Evolutionary conservation across 2,329 filamentous ascomycete species (phyloP).

Genomic region (Cladosporium phlei): DNA sequence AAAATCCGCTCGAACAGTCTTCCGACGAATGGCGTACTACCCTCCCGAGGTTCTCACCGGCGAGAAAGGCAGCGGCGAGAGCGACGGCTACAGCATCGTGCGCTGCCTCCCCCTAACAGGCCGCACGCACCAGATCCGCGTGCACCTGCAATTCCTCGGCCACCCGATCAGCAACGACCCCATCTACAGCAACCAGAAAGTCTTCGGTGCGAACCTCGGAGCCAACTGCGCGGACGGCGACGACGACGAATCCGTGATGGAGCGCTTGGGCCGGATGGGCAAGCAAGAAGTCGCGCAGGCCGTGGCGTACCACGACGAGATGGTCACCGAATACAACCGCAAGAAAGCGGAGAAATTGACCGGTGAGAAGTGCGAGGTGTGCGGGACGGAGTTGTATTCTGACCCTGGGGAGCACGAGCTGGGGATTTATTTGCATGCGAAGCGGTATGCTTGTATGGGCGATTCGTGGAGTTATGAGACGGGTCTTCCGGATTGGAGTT

Average conservation of each 20-base stretch:
- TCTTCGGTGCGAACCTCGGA: slow-evolving; percentile 80
- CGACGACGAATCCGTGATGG: slow-evolving; percentile 85
- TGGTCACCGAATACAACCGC: slow-evolving; percentile 86
- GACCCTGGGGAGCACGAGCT: slow-evolving; percentile 88
- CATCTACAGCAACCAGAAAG: slow-evolving; percentile 90
- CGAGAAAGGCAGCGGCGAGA: slow-evolving; percentile 20
- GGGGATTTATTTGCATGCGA: slow-evolving; percentile 87
- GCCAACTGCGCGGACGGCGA: slow-evolving; percentile 61
- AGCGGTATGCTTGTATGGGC: slow-evolving; percentile 77
- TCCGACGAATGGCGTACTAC: slow-evolving; percentile 90
- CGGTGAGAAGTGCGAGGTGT: slow-evolving; percentile 73
- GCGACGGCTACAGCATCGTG: slow-evolving; percentile 83
- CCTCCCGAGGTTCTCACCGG: slow-evolving; percentile 44
- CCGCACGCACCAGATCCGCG: slow-evolving; percentile 88
- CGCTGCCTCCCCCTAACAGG: slow-evolving; percentile 90
- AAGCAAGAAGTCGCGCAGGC: slow-evolving; percentile 90
- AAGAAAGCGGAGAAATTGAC: slow-evolving; percentile 91
- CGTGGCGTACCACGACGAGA: slow-evolving; percentile 87
- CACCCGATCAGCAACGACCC: slow-evolving; percentile 96
- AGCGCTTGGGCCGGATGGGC: slow-evolving; percentile 79
- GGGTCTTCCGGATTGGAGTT: slow-evolving; percentile 76
- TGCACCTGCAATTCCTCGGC: slow-evolving; percentile 90
- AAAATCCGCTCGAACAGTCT: slow-evolving; percentile 84
- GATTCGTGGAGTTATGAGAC: slow-evolving; percentile 87
- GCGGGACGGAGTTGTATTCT: slow-evolving; percentile 83